Percentiles rank a stretch among this genome's conserved stretches.
phyloP scores from a whole-genome alignment of 441 rosid genomes.

The Erysimum pusillum region DNA sequence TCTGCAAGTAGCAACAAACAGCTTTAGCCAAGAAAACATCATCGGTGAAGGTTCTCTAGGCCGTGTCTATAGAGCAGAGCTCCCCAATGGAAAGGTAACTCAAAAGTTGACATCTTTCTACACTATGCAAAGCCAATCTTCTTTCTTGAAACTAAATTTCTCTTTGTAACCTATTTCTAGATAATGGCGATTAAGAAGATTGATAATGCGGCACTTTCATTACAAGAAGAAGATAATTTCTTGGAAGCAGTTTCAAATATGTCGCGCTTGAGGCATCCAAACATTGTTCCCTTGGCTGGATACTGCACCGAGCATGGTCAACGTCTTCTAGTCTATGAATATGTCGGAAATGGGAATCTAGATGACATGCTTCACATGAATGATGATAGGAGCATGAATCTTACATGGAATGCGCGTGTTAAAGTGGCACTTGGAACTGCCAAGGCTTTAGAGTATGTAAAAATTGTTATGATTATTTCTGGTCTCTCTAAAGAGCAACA shows the following conservation, averaged over 20 bases:
- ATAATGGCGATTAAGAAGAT: constrained; percentile 91
- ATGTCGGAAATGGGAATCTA: constrained; percentile 71
- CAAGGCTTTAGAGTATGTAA: constrained; percentile 92
- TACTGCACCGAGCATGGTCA: constrained; percentile 96
- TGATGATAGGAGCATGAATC: constrained; percentile 71
- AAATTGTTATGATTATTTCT: constrained; percentile 25
- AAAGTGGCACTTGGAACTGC: constrained; percentile 97
- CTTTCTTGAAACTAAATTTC: background rate
- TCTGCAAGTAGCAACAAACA: constrained; percentile 87
- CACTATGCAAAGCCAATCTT: background rate
- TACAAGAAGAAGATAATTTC: constrained; percentile 93
- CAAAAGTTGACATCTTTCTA: constrained; percentile 1
- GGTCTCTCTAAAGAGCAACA: background rate
- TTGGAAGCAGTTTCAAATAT: constrained; percentile 91
- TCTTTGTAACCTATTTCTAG: constrained; percentile 51
- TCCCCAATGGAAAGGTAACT: constrained; percentile 86
- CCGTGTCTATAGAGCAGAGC: constrained; percentile 92
- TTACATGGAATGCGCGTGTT: constrained; percentile 96
- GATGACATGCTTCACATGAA: constrained; percentile 86
- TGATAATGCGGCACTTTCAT: constrained; percentile 82
- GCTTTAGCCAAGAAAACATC: constrained; percentile 90
- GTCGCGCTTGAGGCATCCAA: constrained; percentile 93
- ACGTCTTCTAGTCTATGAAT: constrained; percentile 87
- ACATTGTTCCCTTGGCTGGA: constrained; percentile 81
- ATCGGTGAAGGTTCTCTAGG: constrained; percentile 98